A percentile compares a stretch with the other conserved stretches of the same genome.
phyloP scores from a whole-genome alignment of 2,329 filamentous ascomycete genomes.

The Malbranchea cinnamomea region DNA sequence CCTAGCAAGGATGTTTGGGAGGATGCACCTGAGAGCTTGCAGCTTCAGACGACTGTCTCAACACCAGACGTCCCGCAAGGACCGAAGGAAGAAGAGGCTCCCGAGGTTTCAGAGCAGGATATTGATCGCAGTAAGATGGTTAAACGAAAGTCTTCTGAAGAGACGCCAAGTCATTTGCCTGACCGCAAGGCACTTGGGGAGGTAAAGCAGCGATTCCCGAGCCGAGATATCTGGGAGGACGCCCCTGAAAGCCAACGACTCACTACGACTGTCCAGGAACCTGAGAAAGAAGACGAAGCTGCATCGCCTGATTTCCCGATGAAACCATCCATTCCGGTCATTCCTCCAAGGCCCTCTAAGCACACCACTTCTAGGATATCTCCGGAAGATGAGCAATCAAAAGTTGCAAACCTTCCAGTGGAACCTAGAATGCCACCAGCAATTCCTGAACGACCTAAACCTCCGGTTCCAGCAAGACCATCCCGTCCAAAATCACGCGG shows the following conservation, averaged over 20 bases:
- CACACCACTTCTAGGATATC: slow-evolving; percentile 22
- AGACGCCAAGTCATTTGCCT: slow-evolving; percentile 15
- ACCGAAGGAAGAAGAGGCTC: slow-evolving; percentile 23
- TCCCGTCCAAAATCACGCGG: slow-evolving; percentile 33
- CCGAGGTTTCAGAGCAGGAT: slow-evolving; percentile 35
- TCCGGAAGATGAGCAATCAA: slow-evolving; percentile 29
- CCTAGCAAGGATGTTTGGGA: slow-evolving; percentile 97
- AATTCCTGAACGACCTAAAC: slow-evolving; percentile 47
- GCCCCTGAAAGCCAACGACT: slow-evolving; percentile 68
- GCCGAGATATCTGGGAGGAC: slow-evolving; percentile 90
- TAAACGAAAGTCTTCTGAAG: slow-evolving; percentile 23
- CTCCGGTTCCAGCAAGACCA: slow-evolving; percentile 50
- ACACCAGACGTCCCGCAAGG: slow-evolving; percentile 50
- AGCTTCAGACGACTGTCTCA: slow-evolving; percentile 64
- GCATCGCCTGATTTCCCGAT: slow-evolving; percentile 11
- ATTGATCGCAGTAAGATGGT: slow-evolving; percentile 25
- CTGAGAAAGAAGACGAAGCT: slow-evolving; percentile 19
- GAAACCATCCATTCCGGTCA: slow-evolving; percentile 19
- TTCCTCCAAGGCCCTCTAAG: slow-evolving; percentile 20
- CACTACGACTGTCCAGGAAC: slow-evolving; percentile 54
- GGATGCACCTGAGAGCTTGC: slow-evolving; percentile 74
- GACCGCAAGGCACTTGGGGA: slow-evolving; percentile 15
- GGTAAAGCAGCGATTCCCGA: slow-evolving; percentile 63
- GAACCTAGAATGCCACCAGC: slow-evolving; percentile 37
- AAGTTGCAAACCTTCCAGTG: slow-evolving; percentile 27